phyloP scores from a whole-genome alignment of 257 asterid species.

The Solanum phureja region DNA sequence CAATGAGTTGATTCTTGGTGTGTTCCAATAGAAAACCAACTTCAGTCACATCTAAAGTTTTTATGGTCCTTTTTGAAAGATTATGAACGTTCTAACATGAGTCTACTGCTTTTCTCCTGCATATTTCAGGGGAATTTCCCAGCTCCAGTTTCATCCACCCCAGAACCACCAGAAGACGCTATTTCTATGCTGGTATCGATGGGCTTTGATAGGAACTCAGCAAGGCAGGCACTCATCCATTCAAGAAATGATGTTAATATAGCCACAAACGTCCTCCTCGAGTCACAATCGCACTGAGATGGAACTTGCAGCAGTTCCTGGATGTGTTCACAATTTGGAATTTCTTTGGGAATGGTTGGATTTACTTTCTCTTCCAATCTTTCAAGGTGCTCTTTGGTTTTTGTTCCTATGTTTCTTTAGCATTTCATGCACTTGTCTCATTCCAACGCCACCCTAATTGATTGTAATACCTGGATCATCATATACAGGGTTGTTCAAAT shows the following conservation, averaged over 20 bases:
- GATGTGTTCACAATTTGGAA: background rate
- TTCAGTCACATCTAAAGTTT: background rate
- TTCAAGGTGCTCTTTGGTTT: background rate
- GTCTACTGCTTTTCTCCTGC: background rate
- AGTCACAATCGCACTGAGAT: slow-evolving; percentile 47
- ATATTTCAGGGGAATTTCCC: slow-evolving; percentile 45
- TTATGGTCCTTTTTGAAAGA: background rate
- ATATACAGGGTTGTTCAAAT: background rate
- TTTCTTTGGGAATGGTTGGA: background rate
- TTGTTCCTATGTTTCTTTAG: background rate
- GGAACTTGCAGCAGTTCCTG: background rate
- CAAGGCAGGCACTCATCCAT: slow-evolving; percentile 82
- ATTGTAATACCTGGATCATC: background rate
- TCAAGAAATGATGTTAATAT: slow-evolving; percentile 79
- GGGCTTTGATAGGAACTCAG: slow-evolving; percentile 90
- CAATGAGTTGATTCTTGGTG: background rate
- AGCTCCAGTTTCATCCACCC: slow-evolving; percentile 28
- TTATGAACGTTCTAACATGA: background rate
- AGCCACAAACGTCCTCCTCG: slow-evolving; percentile 92
- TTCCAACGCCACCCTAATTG: background rate
- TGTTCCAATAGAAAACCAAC: background rate
- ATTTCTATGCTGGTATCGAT: slow-evolving; percentile 64
- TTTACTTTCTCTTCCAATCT: background rate
- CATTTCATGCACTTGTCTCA: background rate
- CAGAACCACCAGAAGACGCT: slow-evolving; percentile 79